Percentiles rank a stretch among this genome's conserved stretches.
phyloP scores from a whole-genome alignment of 2,329 filamentous ascomycete species.

The Aspergillus persii region DNA sequence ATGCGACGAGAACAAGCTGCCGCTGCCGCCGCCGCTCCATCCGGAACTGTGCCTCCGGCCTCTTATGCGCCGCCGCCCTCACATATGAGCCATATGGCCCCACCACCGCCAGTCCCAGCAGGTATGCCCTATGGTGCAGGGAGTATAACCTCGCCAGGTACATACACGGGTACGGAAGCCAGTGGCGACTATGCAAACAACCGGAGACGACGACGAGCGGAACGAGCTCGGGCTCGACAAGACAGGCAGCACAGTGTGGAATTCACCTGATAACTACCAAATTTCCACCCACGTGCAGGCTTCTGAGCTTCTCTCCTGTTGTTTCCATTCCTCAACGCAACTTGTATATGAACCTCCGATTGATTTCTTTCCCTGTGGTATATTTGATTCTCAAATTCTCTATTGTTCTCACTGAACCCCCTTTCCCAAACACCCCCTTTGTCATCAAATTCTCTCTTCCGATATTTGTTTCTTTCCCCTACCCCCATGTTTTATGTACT shows the following conservation, averaged over 20 bases:
- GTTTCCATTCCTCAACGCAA: not conserved
- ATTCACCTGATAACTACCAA: slow-evolving; percentile 40
- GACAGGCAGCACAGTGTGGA: slow-evolving; percentile 50
- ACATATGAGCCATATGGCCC: slow-evolving; percentile 23
- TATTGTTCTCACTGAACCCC: not conserved
- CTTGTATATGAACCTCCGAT: not conserved
- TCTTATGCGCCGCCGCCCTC: slow-evolving; percentile 24
- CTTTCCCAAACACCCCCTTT: not conserved
- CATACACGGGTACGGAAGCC: slow-evolving; percentile 48
- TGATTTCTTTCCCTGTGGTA: not conserved
- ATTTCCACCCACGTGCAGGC: not conserved
- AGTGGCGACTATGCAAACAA: slow-evolving; percentile 55
- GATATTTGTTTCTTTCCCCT: not conserved
- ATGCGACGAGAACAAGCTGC: slow-evolving; percentile 39
- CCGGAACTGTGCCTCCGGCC: slow-evolving; percentile 24
- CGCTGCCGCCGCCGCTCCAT: slow-evolving; percentile 27
- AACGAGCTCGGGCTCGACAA: slow-evolving; percentile 47
- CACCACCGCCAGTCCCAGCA: slow-evolving; percentile 37
- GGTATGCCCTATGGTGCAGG: slow-evolving; percentile 40
- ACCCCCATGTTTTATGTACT: not conserved
- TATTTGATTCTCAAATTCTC: not conserved
- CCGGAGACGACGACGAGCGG: slow-evolving; percentile 52
- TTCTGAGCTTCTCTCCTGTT: not conserved
- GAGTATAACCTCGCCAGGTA: slow-evolving; percentile 43
- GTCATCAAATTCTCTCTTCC: not conserved